Evolutionary conservation across 140 eudicot genomes (phyloP), one percentile per base, ranked within the genome.

Genomic region (Anethum foeniculum): DNA sequence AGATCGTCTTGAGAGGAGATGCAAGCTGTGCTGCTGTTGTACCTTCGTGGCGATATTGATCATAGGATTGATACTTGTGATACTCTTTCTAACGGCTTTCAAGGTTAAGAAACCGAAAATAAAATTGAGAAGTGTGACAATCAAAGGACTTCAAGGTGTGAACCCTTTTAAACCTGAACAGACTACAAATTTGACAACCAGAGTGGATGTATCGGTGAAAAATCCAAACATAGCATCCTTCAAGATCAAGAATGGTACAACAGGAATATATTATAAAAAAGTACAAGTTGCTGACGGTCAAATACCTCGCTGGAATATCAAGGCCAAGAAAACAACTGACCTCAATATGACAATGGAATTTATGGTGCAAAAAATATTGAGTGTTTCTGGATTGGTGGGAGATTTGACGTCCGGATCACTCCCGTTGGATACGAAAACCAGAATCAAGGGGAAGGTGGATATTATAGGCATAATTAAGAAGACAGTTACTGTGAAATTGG

Each of bases 191-290:
- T 34, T 90, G 23, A 90, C 92, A 1, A 68, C 86, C 2, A 54
- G 71, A 32, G 90, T 88, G 0, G 93, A 87, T 9, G 84, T 92
- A 8, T 88, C 88, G 34, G 84, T 92, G 18, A 92, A 90, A 28
- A 92, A 92, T 68, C 88, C 92, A 11, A 92, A 92, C 64, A 89
- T 82, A 81, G 97, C 90, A 1, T 78, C 96, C 27, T 90, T 81
- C 49, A 88, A 58, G 82, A 90, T 77, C 44, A 68, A 77, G 11
- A 83, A 81, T 41, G 76, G 87, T 1, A 89, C 85, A 10, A 82
- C 96, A 14, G 51, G 56, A 44, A 76, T 92, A 32, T 74, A 47
- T 77, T 92, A 92, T 73, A 83, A 62, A 27, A 87, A 79, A 6
- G 68, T 71, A 65, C 81, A 87, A 47, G 58, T 92, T 0, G 96